These are phyloP conservation scores for Crithidia mellificae DNA, from an alignment of 208 protist species.

Conservation along the genomic window DNA sequence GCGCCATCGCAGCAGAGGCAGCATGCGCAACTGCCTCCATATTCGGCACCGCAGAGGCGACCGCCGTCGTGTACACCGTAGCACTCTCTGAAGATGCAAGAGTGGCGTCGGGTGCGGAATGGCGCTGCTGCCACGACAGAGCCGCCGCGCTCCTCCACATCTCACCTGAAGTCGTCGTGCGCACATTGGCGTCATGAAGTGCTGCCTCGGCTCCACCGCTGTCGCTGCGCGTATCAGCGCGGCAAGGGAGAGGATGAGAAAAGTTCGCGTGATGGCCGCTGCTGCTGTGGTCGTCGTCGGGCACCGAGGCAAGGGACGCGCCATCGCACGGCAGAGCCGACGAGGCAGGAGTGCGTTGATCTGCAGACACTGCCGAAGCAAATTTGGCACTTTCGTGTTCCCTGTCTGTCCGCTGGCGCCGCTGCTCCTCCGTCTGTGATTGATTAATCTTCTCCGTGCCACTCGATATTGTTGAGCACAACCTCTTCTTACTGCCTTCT, in stretches of 20 bases:
- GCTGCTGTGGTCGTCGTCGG: background rate
- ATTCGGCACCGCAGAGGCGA: background rate
- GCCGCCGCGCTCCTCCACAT: constrained; percentile 10
- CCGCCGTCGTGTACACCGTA: background rate
- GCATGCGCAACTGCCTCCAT: background rate
- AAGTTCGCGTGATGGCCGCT: no score
- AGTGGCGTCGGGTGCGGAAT: background rate
- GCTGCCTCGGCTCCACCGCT: no score
- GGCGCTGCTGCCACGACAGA: constrained; percentile 14
- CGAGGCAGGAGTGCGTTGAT: constrained; percentile 1
- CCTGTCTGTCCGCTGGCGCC: background rate
- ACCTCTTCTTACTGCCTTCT: no score
- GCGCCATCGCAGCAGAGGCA: background rate
- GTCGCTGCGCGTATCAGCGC: no score
- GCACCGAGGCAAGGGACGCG: constrained; percentile 5
- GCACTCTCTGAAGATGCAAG: background rate
- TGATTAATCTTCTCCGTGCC: no score
- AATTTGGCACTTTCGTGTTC: background rate
- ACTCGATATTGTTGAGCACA: no score
- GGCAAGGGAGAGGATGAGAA: no score
- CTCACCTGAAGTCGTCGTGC: no score
- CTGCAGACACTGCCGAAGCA: background rate
- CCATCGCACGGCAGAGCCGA: constrained; percentile 1
- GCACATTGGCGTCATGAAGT: no score
- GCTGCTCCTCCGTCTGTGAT: no score